A percentile compares a stretch with the other conserved stretches of the same genome.
Evolutionary conservation across 768 basidiomycete species (phyloP).

Genomic region (Tricholoma terreum): DNA sequence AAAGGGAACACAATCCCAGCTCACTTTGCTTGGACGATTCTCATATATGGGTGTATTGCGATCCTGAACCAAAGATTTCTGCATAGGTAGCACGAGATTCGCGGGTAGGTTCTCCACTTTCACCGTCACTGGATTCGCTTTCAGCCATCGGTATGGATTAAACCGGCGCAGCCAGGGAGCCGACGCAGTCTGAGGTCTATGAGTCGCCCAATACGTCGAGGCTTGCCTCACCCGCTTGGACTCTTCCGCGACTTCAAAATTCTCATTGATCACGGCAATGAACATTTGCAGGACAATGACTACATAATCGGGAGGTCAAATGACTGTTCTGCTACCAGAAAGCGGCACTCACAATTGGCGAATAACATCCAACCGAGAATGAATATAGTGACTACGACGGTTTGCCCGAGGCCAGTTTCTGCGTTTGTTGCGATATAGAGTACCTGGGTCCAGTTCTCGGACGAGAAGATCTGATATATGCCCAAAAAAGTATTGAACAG

Average conservation of each 20-base stretch:
- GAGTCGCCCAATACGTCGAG: constrained; percentile 59
- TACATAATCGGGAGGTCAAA: constrained; percentile 25
- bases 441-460: constrained; percentile 91
- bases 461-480: constrained; percentile 86
- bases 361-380: constrained; percentile 85
- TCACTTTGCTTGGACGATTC: constrained; percentile 4
- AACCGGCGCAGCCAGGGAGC: constrained; percentile 68
- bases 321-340: neutral
- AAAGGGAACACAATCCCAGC: neutral
- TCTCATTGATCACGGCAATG: constrained; percentile 96
- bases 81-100: constrained; percentile 74
- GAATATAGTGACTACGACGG: constrained; percentile 68
- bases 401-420: constrained; percentile 65
- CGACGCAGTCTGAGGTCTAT: constrained; percentile 48
- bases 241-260: constrained; percentile 91
- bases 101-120: constrained; percentile 70
- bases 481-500: constrained; percentile 83
- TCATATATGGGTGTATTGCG: constrained; percentile 40
- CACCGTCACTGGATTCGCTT: constrained; percentile 67
- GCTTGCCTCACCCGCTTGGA: constrained; percentile 82
- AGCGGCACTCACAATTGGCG: constrained; percentile 70
- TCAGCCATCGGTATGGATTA: constrained; percentile 88
- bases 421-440: constrained; percentile 60
- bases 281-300: constrained; percentile 95
- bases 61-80: constrained; percentile 69